Evolutionary conservation across 257 asterid genomes (phyloP).

Genomic region (Lycium ferocissimum): DNA sequence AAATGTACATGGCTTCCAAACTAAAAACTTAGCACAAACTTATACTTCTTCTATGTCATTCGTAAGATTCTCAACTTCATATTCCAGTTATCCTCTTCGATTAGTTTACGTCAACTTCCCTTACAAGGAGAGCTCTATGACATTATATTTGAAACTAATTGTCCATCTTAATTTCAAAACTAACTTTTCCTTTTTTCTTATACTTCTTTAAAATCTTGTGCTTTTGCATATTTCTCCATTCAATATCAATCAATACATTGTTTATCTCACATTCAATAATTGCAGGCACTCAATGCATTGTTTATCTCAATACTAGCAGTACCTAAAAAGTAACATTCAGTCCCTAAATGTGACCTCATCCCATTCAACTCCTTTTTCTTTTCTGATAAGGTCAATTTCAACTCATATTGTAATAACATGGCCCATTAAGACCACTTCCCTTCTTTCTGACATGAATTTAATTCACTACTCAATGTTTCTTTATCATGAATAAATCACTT

Average conservation of each 20-base stretch:
- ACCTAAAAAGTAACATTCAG: background rate
- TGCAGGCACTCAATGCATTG: background rate
- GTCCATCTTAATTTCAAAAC: background rate
- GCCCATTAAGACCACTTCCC: no score
- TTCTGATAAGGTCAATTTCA: background rate
- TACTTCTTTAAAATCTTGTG: background rate
- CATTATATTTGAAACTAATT: background rate
- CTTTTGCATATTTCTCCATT: background rate
- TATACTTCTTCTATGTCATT: background rate
- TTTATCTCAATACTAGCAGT: background rate
- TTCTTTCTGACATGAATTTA: no score
- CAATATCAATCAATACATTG: background rate
- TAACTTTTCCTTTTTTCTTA: background rate
- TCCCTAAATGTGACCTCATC: background rate
- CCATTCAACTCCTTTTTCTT: background rate
- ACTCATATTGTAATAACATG: no score
- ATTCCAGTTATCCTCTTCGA: background rate
- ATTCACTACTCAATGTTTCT: no score
- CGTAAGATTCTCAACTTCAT: background rate
- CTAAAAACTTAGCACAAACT: background rate
- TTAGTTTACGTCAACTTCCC: background rate
- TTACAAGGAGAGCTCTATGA: background rate
- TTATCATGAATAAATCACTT: no score
- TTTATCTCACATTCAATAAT: conserved; percentile 4
- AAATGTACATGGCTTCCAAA: conserved; percentile 21